These are phyloP conservation scores for Elongisporangium senticosum DNA, from an alignment of 352 stramenopile genomes.

Conservation along the genomic window DNA sequence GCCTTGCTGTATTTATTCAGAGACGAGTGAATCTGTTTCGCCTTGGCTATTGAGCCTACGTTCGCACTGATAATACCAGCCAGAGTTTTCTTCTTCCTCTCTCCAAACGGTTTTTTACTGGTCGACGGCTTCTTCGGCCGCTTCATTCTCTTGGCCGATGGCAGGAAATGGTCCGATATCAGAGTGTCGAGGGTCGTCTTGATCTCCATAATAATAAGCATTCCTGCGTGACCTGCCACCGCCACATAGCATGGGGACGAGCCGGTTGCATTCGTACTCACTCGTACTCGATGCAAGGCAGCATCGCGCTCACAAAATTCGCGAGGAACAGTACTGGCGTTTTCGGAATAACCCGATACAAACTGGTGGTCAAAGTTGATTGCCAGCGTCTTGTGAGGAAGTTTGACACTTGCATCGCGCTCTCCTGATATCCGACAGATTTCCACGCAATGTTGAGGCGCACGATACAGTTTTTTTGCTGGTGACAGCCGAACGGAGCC, in stretches of 20 bases:
- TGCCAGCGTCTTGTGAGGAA: slow-evolving; percentile 47
- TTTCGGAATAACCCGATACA: background rate
- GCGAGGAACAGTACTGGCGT: slow-evolving; percentile 24
- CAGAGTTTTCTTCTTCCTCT: slow-evolving; percentile 21
- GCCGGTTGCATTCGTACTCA: slow-evolving; percentile 35
- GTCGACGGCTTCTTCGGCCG: slow-evolving; percentile 38
- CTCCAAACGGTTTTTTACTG: slow-evolving; percentile 3
- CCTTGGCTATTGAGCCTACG: slow-evolving; percentile 33
- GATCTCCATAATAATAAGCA: slow-evolving; percentile 72
- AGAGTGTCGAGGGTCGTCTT: slow-evolving; percentile 53
- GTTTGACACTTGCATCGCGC: slow-evolving; percentile 43
- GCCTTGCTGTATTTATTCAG: slow-evolving; percentile 34
- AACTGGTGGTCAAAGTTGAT: slow-evolving; percentile 38
- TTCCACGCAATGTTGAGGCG: slow-evolving; percentile 61
- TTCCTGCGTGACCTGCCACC: slow-evolving; percentile 52
- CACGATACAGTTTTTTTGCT: slow-evolving; percentile 58
- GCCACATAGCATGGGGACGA: slow-evolving; percentile 62
- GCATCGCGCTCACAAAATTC: slow-evolving; percentile 75
- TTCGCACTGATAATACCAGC: slow-evolving; percentile 11
- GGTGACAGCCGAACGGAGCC: slow-evolving; percentile 59
- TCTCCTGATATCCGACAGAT: slow-evolving; percentile 56
- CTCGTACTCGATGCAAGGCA: slow-evolving; percentile 60
- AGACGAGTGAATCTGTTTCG: slow-evolving; percentile 26
- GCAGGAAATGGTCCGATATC: slow-evolving; percentile 43
- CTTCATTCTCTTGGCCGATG: slow-evolving; percentile 44